Percentiles rank a stretch among this genome's conserved stretches.
Evolutionary conservation across 2,329 filamentous ascomycete species (phyloP).

Genomic region (Erysiphe pulchra): DNA sequence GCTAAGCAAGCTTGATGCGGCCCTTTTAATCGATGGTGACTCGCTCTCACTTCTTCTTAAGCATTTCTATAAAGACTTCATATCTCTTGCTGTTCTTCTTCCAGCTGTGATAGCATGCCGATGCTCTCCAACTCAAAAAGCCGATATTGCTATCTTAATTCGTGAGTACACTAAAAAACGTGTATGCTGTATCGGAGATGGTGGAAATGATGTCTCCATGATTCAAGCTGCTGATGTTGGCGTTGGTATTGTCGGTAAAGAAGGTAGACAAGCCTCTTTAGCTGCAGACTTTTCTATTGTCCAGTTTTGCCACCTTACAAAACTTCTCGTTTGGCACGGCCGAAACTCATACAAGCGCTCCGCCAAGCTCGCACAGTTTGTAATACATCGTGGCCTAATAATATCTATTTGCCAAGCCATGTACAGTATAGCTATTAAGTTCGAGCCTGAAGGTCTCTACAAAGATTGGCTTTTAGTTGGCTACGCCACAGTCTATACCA

Average conservation of each 20-base stretch:
- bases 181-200: constrained; percentile 91
- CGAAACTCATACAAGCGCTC: constrained; percentile 91
- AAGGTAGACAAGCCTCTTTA: constrained; percentile 79
- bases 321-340: constrained; percentile 95
- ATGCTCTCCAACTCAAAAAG: constrained; percentile 91
- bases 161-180: constrained; percentile 80
- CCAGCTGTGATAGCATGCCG: constrained; percentile 89
- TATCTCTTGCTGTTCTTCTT: constrained; percentile 62
- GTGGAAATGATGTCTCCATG: constrained; percentile 97
- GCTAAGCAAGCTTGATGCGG: constrained; percentile 62
- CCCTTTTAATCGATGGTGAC: constrained; percentile 84
- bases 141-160: constrained; percentile 76
- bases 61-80: constrained; percentile 64
- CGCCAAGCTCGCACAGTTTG: constrained; percentile 89
- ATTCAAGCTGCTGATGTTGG: constrained; percentile 96
- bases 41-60: constrained; percentile 61
- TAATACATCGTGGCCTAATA: constrained; percentile 89
- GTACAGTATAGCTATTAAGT: constrained; percentile 79
- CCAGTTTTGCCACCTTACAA: constrained; percentile 84
- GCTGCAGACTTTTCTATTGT: constrained; percentile 94
- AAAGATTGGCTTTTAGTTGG: constrained; percentile 92
- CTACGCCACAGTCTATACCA: constrained; percentile 90
- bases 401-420: constrained; percentile 92
- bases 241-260: constrained; percentile 93
- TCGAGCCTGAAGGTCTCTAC: constrained; percentile 86